A percentile compares a stretch with the other conserved stretches of the same genome.
These are phyloP conservation scores for Turritis glabra DNA, from an alignment of 345 rosid species.

Conservation along the genomic window DNA sequence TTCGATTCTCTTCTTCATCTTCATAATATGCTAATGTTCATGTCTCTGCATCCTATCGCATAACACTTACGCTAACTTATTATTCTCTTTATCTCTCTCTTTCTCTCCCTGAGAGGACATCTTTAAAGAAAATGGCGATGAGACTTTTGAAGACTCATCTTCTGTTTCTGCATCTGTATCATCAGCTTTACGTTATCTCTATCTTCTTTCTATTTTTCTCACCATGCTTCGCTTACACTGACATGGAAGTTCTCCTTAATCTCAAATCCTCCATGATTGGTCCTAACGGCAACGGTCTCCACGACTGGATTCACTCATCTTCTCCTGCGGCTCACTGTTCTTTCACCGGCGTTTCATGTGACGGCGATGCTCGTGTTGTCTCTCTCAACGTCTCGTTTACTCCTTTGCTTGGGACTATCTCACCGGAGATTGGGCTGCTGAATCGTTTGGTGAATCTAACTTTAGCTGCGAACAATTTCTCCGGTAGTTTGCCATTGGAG, in stretches of 20 bases:
- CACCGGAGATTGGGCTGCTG: conserved; percentile 71
- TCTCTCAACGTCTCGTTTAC: conserved; percentile 58
- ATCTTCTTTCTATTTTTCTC: conserved; percentile 29
- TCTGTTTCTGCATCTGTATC: conserved; percentile 20
- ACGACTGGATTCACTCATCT: conserved; percentile 59
- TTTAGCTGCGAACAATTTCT: conserved; percentile 46
- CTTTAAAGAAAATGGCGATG: conserved; percentile 26
- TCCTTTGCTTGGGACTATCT: conserved; percentile 56
- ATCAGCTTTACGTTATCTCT: conserved; percentile 8
- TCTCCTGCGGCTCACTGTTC: conserved; percentile 64
- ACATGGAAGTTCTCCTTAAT: conserved; percentile 59
- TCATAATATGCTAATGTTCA: conserved; percentile 30
- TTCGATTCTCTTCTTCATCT: conserved; percentile 47
- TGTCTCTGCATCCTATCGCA: conserved; percentile 31
- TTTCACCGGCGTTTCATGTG: conserved; percentile 84
- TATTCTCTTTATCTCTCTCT: neutral
- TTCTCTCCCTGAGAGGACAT: neutral
- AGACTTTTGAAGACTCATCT: conserved; percentile 27
- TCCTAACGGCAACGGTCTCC: conserved; percentile 54
- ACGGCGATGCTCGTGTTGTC: conserved; percentile 50
- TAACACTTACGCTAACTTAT: conserved; percentile 36
- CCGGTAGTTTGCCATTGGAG: conserved; percentile 61
- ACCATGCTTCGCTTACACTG: conserved; percentile 44
- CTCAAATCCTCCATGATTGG: conserved; percentile 67
- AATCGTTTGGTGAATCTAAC: conserved; percentile 66